Evolutionary conservation across 2,329 filamentous ascomycete species (phyloP), one percentile per base, ranked within the genome.

Genomic region (Colletotrichum endophyticum): DNA sequence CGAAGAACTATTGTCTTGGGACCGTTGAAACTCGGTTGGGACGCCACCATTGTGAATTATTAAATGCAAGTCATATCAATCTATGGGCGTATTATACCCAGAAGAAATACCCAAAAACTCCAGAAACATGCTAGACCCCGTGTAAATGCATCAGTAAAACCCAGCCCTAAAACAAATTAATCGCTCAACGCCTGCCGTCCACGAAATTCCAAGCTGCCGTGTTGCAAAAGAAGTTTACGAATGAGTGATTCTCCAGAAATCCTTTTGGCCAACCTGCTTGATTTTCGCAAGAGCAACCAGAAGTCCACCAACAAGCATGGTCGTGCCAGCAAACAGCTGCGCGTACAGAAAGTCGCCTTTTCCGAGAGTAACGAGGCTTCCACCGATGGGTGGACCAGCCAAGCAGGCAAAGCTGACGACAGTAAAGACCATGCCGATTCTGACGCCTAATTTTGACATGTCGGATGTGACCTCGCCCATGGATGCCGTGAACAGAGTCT

Each of bases 351-450:
- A 76, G 9, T 73, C 5, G 22, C 30, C 74, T 4, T 59, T 15
- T 8, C 25, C 49, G 6, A 64, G 11, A 6, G 36, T 82, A 39
- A 91, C 86, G 12, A 91, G 84, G 2, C 87, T 86, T 0, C 86
- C 86, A 0, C 86, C 86, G 25, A 87, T 81, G 0, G 86, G 86
- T 5, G 85, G 84, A 0, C 86, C 86, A 0, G 85, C 86, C 16
- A 87, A 69, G 0, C 84, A 82, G 2, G 84, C 84, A 61, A 87
- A 80, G 0, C 85, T 86, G 8, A 82, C 79, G 8, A 87, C 81
- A 59, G 79, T 83, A 13, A 87, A 87, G 1, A 83, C 84, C 85
- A 87, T 87, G 11, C 86, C 86, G 16, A 87, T 79, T 28, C 86
- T 80, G 2, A 85, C 86, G 0, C 86, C 86, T 2, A 86, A 81